phyloP scores from a whole-genome alignment of 176 grass and related monocot genomes.

The Musa beccarii region DNA sequence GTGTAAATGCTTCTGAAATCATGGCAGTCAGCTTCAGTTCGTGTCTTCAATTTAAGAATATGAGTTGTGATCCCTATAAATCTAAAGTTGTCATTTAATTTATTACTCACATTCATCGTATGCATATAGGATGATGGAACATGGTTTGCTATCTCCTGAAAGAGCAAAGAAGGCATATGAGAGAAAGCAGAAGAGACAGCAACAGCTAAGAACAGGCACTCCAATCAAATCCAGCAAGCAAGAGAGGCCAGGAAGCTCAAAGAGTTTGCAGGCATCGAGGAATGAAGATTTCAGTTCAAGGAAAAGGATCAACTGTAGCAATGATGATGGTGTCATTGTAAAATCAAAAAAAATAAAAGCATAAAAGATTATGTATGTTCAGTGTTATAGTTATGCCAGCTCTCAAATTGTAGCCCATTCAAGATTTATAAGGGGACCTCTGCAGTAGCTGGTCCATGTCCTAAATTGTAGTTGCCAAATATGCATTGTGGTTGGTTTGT shows the following conservation, averaged over 20 bases:
- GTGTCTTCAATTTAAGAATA: too few relatives aligned
- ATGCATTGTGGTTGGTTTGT: too few relatives aligned
- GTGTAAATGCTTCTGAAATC: too few relatives aligned
- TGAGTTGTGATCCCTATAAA: too few relatives aligned
- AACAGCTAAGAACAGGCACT: conserved; percentile 42
- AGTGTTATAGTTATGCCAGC: too few relatives aligned
- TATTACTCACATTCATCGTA: too few relatives aligned
- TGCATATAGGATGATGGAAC: conserved; percentile 81
- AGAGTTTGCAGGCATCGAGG: conserved; percentile 32
- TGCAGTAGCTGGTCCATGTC: too few relatives aligned
- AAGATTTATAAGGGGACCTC: too few relatives aligned
- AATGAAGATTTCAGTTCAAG: conserved; percentile 49
- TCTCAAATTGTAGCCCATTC: too few relatives aligned
- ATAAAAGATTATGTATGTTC: too few relatives aligned
- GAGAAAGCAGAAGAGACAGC: conserved; percentile 58
- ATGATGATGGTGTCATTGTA: conserved; percentile 50
- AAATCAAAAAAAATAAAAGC: conserved; percentile 44
- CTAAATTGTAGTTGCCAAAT: too few relatives aligned
- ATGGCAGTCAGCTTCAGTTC: neutral
- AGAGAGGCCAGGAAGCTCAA: conserved; percentile 51
- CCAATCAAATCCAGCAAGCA: conserved; percentile 42
- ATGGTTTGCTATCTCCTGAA: conserved; percentile 72
- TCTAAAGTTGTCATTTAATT: too few relatives aligned
- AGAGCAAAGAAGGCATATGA: conserved; percentile 90
- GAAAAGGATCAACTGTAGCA: conserved; percentile 50